A percentile compares a stretch with the other conserved stretches of the same genome.
Evolutionary conservation across 2,329 filamentous ascomycete species (phyloP).

Genomic region (Pyrenophora seminiperda): DNA sequence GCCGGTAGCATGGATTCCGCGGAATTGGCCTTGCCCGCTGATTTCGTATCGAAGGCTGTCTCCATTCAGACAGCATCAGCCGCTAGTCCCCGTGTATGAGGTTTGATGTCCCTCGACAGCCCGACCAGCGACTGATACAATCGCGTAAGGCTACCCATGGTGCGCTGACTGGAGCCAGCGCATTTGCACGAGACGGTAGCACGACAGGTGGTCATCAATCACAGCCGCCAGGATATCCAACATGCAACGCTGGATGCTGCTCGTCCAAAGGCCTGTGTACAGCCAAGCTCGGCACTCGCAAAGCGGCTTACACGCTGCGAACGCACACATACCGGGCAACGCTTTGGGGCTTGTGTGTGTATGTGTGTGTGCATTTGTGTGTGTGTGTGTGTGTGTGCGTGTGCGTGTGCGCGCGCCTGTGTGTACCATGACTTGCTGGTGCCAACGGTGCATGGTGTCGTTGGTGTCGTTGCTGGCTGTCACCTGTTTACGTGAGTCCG

Average conservation of each 20-base stretch:
- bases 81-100: conserved; percentile 5
- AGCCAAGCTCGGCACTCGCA: conserved; percentile 16
- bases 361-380: not conserved
- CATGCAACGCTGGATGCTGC: conserved; percentile 14
- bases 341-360: not conserved
- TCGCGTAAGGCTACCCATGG: conserved; percentile 23
- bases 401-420: not conserved
- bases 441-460: conserved; percentile 7
- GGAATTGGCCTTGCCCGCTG: conserved; percentile 32
- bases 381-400: not conserved
- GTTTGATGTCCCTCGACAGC: conserved; percentile 7
- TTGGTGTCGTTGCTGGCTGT: not conserved
- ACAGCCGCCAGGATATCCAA: conserved; percentile 9
- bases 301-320: conserved; percentile 12
- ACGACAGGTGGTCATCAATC: conserved; percentile 27
- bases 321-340: conserved; percentile 3
- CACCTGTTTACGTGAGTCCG: conserved; percentile 3
- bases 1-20: conserved; percentile 11
- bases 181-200: conserved; percentile 26
- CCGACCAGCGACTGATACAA: conserved; percentile 19
- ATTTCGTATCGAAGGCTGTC: conserved; percentile 12
- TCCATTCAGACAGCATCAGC: conserved; percentile 20
- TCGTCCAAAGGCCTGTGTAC: conserved; percentile 10
- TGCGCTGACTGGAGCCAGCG: conserved; percentile 40
- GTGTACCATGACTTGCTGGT: conserved; percentile 8